Conservation (phyloP, 352 stramenopile species). For the Pythium dissimile region DNA sequence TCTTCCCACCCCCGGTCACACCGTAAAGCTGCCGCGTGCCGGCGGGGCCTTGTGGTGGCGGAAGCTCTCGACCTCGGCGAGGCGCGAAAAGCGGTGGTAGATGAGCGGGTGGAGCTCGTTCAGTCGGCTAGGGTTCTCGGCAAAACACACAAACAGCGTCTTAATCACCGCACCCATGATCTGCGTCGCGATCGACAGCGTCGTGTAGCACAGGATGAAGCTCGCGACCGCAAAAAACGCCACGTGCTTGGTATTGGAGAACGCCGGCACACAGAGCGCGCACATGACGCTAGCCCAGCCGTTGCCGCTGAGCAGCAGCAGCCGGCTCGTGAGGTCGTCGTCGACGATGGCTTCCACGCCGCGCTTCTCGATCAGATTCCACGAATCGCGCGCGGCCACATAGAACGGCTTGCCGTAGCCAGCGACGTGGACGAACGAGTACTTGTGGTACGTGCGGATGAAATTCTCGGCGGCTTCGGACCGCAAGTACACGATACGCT, state of each 20-base stretch:
- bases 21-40: background rate
- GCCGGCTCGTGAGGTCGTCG: conserved; percentile 77
- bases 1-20: background rate
- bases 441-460: conserved; percentile 86
- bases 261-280: conserved; percentile 54
- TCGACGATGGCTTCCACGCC: conserved; percentile 84
- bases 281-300: conserved; percentile 80
- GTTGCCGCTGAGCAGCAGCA: conserved; percentile 70
- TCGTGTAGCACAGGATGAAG: conserved; percentile 81
- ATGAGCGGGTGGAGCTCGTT: conserved; percentile 84
- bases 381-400: conserved; percentile 70
- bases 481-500: conserved; percentile 52
- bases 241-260: conserved; percentile 49
- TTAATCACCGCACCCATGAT: conserved; percentile 76
- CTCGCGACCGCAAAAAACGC: conserved; percentile 71
- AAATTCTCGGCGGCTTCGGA: conserved; percentile 69
- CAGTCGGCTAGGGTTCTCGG: conserved; percentile 69
- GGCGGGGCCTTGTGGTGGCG: conserved; percentile 58
- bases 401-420: conserved; percentile 81
- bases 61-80: conserved; percentile 85
- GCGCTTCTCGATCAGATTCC: conserved; percentile 71
- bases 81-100: conserved; percentile 82
- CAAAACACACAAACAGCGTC: conserved; percentile 86
- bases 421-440: conserved; percentile 79
- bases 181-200: conserved; percentile 70